Percentiles rank a stretch among this genome's conserved stretches.
These are phyloP conservation scores for Nannochloropsis gaditana DNA, from an alignment of 108 stramenopile genomes.

Conservation along the genomic window DNA sequence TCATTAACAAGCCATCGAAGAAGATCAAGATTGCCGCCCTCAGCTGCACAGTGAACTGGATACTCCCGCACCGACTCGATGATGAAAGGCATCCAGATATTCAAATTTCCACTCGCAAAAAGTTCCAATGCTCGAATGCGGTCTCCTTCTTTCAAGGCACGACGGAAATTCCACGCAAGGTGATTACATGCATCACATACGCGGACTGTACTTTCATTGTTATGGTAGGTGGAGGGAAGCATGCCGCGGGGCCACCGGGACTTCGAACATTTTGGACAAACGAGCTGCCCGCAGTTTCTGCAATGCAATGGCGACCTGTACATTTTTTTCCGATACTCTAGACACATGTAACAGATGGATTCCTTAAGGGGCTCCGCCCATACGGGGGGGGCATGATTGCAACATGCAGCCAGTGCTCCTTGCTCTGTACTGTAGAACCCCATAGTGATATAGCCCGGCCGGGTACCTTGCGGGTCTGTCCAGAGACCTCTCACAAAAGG, in stretches of 20 bases:
- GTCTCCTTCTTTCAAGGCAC: conserved; percentile 1
- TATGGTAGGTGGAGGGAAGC: background rate
- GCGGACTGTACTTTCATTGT: background rate
- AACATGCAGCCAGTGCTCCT: conserved; percentile 10
- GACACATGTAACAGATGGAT: conserved; percentile 1
- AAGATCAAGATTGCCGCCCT: background rate
- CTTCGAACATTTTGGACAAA: background rate
- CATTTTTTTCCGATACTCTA: background rate
- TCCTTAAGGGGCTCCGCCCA: background rate
- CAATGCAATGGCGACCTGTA: conserved; percentile 15
- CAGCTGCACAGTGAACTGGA: conserved; percentile 6
- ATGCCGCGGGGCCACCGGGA: conserved; percentile 10
- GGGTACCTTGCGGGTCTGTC: background rate
- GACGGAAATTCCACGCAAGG: conserved; percentile 13
- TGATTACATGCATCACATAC: background rate
- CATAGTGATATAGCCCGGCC: background rate
- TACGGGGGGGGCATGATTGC: background rate
- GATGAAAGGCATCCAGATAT: background rate
- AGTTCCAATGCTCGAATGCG: background rate
- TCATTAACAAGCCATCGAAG: conserved; percentile 6
- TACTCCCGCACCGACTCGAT: background rate
- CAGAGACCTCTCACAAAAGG: background rate
- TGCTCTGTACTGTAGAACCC: conserved; percentile 1
- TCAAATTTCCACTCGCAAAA: background rate
- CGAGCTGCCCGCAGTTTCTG: background rate